Percentiles rank a stretch among this genome's conserved stretches.
These are phyloP conservation scores for Salix brachista DNA, from an alignment of 345 rosid genomes.

Conservation along the genomic window DNA sequence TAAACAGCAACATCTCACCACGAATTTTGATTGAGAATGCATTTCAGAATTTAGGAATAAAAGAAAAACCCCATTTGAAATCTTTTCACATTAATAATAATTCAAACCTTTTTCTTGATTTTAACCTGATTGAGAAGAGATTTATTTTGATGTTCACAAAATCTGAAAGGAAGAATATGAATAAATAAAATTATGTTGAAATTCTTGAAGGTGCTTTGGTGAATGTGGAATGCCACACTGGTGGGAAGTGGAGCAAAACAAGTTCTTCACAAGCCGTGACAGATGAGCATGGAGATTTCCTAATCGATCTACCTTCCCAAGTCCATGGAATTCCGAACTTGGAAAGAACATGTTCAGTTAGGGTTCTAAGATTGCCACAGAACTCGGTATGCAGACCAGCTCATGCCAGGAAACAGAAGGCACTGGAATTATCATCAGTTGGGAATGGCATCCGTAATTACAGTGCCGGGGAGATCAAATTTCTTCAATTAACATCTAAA, in stretches of 20 bases:
- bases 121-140: too few relatives aligned
- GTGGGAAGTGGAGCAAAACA: conserved; percentile 9
- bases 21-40: not conserved
- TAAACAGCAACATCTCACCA: conserved; percentile 14
- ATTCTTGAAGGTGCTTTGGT: conserved; percentile 40
- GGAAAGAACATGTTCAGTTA: conserved; percentile 34
- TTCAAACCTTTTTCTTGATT: not conserved
- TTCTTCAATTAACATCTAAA: conserved; percentile 29
- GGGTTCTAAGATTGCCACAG: conserved; percentile 26
- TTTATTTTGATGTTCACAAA: not conserved
- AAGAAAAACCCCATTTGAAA: too few relatives aligned
- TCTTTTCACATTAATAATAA: not conserved
- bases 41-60: not conserved
- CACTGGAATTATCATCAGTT: conserved; percentile 28
- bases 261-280: conserved; percentile 21
- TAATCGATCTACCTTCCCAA: conserved; percentile 50
- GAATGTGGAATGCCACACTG: conserved; percentile 27
- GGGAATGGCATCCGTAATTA: conserved; percentile 42
- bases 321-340: conserved; percentile 41
- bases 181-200: not conserved
- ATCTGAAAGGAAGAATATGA: not conserved
- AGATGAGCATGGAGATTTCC: conserved; percentile 51
- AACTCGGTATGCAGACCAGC: conserved; percentile 32
- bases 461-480: conserved; percentile 26
- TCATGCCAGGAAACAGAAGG: conserved; percentile 25